Conservation (phyloP, 345 rosid genomes). For the Salix arbutifolia region DNA sequence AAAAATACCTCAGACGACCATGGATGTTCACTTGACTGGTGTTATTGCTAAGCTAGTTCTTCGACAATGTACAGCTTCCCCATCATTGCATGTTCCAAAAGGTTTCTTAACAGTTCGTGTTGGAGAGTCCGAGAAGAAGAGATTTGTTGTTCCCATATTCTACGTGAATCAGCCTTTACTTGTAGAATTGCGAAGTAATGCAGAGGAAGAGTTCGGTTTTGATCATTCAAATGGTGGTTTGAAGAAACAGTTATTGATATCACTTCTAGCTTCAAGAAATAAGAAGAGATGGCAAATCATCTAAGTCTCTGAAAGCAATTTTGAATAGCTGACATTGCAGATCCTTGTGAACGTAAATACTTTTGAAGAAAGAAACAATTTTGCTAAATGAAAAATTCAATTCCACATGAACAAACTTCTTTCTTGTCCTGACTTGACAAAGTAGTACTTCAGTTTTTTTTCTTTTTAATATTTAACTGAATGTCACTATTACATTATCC, state of each 20-base stretch:
- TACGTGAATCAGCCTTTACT: constrained; percentile 38
- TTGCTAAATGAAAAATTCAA: too few relatives aligned
- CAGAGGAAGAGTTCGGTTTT: constrained; percentile 15
- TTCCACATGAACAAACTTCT: too few relatives aligned
- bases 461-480: too few relatives aligned
- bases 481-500: too few relatives aligned
- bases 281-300: too few relatives aligned
- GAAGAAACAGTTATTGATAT: neutral
- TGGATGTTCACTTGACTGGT: constrained; percentile 5
- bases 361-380: too few relatives aligned
- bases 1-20: neutral
- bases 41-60: neutral
- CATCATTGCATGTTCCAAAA: constrained; percentile 30
- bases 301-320: too few relatives aligned
- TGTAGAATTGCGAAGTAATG: constrained; percentile 15
- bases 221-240: constrained; percentile 2
- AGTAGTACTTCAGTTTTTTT: too few relatives aligned
- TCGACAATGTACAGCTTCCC: neutral
- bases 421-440: too few relatives aligned
- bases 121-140: constrained; percentile 35
- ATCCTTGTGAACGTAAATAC: too few relatives aligned
- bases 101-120: constrained; percentile 40
- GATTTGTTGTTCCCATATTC: constrained; percentile 34
- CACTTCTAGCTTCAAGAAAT: neutral
- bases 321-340: too few relatives aligned